Evolutionary conservation across 768 basidiomycete species (phyloP).

Genomic region (Podaxis sp.): DNA sequence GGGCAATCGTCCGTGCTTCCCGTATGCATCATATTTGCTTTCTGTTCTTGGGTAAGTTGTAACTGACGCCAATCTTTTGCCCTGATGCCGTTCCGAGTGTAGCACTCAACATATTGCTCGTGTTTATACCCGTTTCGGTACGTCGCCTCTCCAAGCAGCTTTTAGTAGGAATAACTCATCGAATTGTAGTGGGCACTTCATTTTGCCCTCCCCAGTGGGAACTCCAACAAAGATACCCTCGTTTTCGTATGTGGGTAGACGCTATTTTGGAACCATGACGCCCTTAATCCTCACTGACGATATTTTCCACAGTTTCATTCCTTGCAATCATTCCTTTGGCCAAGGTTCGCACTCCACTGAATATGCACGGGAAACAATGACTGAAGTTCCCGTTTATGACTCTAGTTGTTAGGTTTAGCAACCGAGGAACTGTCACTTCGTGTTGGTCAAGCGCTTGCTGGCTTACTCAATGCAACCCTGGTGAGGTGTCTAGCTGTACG

Average conservation of each 20-base stretch:
- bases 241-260: slow-evolving; percentile 67
- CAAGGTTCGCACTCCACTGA: slow-evolving; percentile 43
- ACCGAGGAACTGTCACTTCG: slow-evolving; percentile 83
- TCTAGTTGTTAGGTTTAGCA: slow-evolving; percentile 74
- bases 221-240: slow-evolving; percentile 48
- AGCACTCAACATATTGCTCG: slow-evolving; percentile 72
- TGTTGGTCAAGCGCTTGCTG: slow-evolving; percentile 81
- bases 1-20: slow-evolving; percentile 52
- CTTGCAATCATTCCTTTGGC: slow-evolving; percentile 84
- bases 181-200: slow-evolving; percentile 65
- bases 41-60: neutral
- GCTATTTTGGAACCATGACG: neutral
- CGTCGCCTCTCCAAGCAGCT: slow-evolving; percentile 16
- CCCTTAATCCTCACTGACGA: neutral
- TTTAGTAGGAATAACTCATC: too few species aligned
- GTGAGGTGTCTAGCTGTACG: slow-evolving; percentile 34
- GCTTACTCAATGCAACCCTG: slow-evolving; percentile 82
- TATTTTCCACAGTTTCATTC: slow-evolving; percentile 55
- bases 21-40: slow-evolving; percentile 39
- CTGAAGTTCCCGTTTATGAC: slow-evolving; percentile 21
- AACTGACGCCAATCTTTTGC: neutral
- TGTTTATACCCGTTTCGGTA: slow-evolving; percentile 73
- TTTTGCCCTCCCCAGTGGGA: slow-evolving; percentile 45
- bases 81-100: neutral
- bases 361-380: neutral